Evolutionary conservation across 345 rosid species (phyloP), one percentile per base, ranked within the genome.

Genomic region (Dipteronia sinensis): DNA sequence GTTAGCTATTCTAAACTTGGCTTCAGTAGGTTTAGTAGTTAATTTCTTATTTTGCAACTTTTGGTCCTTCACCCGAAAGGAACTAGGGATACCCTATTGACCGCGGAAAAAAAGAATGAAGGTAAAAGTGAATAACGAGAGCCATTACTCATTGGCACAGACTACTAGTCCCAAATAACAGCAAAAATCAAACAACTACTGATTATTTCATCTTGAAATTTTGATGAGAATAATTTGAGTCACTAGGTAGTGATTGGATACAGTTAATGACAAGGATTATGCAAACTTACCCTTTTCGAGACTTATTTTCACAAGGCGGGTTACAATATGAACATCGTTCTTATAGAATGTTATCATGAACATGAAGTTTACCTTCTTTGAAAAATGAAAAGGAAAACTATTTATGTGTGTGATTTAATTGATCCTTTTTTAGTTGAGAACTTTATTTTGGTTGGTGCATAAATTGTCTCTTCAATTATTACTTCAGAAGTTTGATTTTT

Each of bases 401-500:
- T 10, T 1, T 16, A 29, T 10, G 42, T 20, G 11, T 1, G 22
- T 25, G 23, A 20, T 29, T 46, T 38, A 10, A 59, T 61, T 22
- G 56, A 40, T 27, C 69, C 16, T 7, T 74, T 74, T 7, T 46
- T 46, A 46, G 12, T 19, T 20, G 16, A 59, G 27, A 22, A 59
- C 27, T 22, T 59, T 22, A 59, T 59, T 59, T 22, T 59, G 27
- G 64, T 1, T 1, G 1, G 27, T n/a, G 47, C 2, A 13, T 16
- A 20, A 22, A 23, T 67, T 64, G 51, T 69, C 3, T 72, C 42
- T 76, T 71, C 23, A 11, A 17, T 31, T 1, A 38, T 31, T 74
- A 42, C 68, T 73, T 58, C 20, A 70, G 47, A 73, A 67, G 31
- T 62, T 62, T 23, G 49, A 59, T 19, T 46, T 64, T 20, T 20